phyloP scores from a whole-genome alignment of 495 filamentous ascomycete species.

The Penicillium herquei region DNA sequence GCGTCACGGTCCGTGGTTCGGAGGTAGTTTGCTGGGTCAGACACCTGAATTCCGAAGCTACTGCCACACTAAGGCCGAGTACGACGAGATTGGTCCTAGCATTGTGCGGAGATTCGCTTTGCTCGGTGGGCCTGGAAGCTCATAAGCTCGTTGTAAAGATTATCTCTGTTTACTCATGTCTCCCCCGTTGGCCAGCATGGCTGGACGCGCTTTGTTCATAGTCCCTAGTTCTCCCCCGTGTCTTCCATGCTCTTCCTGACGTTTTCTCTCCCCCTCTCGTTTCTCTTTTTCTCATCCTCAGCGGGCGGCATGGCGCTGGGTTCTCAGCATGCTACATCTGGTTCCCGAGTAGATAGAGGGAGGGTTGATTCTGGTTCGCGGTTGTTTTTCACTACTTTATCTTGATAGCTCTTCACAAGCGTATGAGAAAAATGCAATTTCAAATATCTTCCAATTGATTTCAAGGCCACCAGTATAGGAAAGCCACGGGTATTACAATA shows the following conservation, averaged over 20 bases:
- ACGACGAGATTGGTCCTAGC: conserved; percentile 90
- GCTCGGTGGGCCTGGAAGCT: conserved; percentile 83
- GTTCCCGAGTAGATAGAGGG: conserved; percentile 21
- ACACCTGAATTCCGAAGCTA: conserved; percentile 99
- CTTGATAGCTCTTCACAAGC: conserved; percentile 9
- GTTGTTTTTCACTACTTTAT: not conserved
- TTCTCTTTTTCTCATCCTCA: conserved; percentile 15
- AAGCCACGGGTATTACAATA: not conserved
- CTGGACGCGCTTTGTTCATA: conserved; percentile 31
- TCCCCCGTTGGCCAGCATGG: conserved; percentile 23
- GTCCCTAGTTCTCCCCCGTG: conserved; percentile 30
- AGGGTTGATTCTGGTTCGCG: conserved; percentile 1
- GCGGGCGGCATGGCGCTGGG: conserved; percentile 19
- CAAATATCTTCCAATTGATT: not conserved
- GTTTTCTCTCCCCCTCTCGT: conserved; percentile 6
- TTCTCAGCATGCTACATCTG: conserved; percentile 17
- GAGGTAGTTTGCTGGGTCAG: conserved; percentile 91
- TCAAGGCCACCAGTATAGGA: not conserved
- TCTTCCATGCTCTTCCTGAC: conserved; percentile 9
- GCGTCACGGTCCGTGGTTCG: conserved; percentile 97
- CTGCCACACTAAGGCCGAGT: conserved; percentile 97
- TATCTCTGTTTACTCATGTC: conserved; percentile 16
- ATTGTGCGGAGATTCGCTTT: conserved; percentile 95
- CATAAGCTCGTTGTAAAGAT: conserved; percentile 26
- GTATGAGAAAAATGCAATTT: conserved; percentile 7